Percentiles rank a stretch among this genome's conserved stretches.
These are phyloP conservation scores for Trichophyton schoenleinii DNA, from an alignment of 2,329 filamentous ascomycete genomes.

Conservation along the genomic window DNA sequence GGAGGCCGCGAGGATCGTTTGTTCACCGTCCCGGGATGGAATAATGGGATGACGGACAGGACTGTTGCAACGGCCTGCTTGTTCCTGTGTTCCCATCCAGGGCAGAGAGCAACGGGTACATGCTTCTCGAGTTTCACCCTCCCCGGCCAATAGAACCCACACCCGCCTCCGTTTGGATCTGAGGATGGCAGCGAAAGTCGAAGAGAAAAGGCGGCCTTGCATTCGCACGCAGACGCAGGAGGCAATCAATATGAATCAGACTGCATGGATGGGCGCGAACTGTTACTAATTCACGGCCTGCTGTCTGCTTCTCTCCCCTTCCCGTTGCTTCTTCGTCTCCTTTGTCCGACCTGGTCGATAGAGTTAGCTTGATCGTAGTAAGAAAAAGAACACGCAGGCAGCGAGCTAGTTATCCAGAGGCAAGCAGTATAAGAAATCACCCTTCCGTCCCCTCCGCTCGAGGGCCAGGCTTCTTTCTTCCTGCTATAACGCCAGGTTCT, in stretches of 20 bases:
- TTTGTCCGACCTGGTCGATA: neutral
- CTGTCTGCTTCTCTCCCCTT: neutral
- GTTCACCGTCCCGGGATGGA: neutral
- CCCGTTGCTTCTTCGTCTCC: neutral
- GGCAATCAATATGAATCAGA: conserved; percentile 1
- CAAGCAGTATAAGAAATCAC: neutral
- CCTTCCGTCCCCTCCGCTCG: neutral
- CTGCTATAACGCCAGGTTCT: neutral
- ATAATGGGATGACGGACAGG: neutral
- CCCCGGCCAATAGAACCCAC: neutral
- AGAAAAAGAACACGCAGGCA: too few relatives aligned
- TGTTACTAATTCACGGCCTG: neutral
- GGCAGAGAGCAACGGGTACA: neutral
- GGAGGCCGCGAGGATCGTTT: neutral
- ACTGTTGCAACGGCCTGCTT: neutral
- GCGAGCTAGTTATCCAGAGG: neutral
- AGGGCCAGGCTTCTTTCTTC: too few relatives aligned
- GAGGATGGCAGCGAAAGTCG: neutral
- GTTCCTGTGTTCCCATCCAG: neutral
- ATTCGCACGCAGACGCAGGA: neutral
- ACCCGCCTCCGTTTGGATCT: neutral
- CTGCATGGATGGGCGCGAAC: conserved; percentile 1
- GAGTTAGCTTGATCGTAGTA: neutral
- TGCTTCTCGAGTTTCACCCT: neutral
- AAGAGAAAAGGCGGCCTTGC: neutral